phyloP scores from a whole-genome alignment of 768 basidiomycete species.

The Tubosaeta sp. region DNA sequence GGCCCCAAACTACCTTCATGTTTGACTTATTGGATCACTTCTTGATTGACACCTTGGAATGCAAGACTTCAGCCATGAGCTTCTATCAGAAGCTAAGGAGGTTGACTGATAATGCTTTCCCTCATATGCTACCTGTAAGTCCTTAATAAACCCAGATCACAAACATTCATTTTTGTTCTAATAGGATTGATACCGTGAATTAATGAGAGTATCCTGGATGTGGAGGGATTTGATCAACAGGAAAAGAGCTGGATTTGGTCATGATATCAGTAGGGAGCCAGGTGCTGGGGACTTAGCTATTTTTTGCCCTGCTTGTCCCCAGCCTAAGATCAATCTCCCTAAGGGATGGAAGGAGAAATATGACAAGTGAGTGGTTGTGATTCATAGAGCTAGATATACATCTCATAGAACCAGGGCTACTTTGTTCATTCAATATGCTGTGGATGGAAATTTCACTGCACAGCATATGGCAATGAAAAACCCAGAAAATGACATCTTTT shows the following conservation, averaged over 20 bases:
- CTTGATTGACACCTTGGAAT: constrained; percentile 16
- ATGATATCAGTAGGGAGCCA: not conserved
- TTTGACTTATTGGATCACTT: constrained; percentile 21
- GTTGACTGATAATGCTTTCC: not conserved
- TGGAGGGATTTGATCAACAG: not conserved
- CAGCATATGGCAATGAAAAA: not conserved
- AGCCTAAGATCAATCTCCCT: not conserved
- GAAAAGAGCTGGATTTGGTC: not conserved
- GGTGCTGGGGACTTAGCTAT: not conserved
- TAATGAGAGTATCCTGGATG: not conserved
- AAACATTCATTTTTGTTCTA: no score
- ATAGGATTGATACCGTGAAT: not conserved
- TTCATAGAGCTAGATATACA: no score
- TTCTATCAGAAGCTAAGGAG: not conserved
- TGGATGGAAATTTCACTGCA: not conserved
- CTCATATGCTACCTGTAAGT: not conserved
- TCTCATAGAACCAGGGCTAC: not conserved
- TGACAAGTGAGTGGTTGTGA: not conserved
- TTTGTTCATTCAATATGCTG: not conserved
- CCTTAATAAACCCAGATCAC: not conserved
- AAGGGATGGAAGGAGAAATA: not conserved
- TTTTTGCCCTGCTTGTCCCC: not conserved
- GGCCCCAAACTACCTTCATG: constrained; percentile 18
- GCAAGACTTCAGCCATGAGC: not conserved
- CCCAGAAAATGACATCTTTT: not conserved